Percentiles rank a stretch among this genome's conserved stretches.
Evolutionary conservation across 441 rosid species (phyloP).

Genomic region (Adansonia rubrostipa): DNA sequence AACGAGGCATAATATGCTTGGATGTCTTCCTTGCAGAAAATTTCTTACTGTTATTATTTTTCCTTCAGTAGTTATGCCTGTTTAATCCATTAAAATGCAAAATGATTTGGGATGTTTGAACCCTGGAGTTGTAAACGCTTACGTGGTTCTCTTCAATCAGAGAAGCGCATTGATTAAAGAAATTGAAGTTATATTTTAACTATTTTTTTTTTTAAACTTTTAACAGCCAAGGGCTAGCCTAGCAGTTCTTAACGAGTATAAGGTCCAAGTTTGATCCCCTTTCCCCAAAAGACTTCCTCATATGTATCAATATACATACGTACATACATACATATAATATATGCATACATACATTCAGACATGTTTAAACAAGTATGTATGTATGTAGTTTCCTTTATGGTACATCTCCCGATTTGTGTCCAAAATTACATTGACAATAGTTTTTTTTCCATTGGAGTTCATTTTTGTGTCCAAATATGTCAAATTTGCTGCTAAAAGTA

Average conservation of each 20-base stretch:
- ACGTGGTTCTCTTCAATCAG: background rate
- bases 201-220: background rate
- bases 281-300: background rate
- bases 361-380: background rate
- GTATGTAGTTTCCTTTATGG: background rate
- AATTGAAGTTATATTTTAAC: background rate
- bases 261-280: background rate
- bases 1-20: background rate
- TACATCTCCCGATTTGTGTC: background rate
- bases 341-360: too few species aligned
- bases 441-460: background rate
- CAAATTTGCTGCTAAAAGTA: background rate
- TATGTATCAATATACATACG: background rate
- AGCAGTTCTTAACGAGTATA: background rate
- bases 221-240: background rate
- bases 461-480: background rate
- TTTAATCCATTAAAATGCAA: background rate
- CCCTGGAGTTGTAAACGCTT: background rate
- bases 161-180: background rate
- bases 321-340: too few species aligned
- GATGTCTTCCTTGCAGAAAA: background rate
- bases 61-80: background rate
- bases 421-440: background rate
- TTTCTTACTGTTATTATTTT: background rate
- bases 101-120: background rate